Evolutionary conservation across 202 grass and related monocot species (phyloP).

Genomic region (Carex arenaria): DNA sequence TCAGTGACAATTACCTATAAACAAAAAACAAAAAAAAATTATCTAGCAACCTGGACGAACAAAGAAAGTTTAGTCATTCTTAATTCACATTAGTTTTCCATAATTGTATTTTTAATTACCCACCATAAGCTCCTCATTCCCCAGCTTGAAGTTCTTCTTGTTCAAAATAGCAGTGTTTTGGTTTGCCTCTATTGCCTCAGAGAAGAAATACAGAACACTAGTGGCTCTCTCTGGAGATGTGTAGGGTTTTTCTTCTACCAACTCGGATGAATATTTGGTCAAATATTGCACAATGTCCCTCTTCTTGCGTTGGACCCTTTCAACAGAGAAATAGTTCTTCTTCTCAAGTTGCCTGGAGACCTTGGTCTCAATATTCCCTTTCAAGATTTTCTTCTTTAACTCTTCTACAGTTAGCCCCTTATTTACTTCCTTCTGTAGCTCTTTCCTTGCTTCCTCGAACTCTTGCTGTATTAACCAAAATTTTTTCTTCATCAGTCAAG

Average conservation of each 20-base stretch:
- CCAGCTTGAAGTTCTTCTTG: slow-evolving; percentile 68
- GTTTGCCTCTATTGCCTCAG: slow-evolving; percentile 45
- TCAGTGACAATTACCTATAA: slow-evolving; percentile 60
- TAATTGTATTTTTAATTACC: slow-evolving; percentile 19
- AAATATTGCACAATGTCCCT: slow-evolving; percentile 61
- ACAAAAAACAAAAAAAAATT: slow-evolving; percentile 24
- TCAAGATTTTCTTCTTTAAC: slow-evolving; percentile 67
- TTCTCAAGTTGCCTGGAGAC: slow-evolving; percentile 74
- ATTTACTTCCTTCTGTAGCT: slow-evolving; percentile 69
- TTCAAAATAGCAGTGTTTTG: slow-evolving; percentile 41
- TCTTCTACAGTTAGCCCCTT: slow-evolving; percentile 61
- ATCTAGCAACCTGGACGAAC: slow-evolving; percentile 27
- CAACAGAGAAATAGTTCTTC: slow-evolving; percentile 69
- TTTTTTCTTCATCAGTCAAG: neutral
- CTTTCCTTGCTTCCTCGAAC: slow-evolving; percentile 77
- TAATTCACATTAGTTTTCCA: slow-evolving; percentile 22
- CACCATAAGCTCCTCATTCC: slow-evolving; percentile 77
- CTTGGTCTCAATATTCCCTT: slow-evolving; percentile 65
- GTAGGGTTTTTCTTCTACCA: slow-evolving; percentile 33
- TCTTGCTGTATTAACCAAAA: slow-evolving; percentile 55
- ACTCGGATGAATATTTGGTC: slow-evolving; percentile 49
- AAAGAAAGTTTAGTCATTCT: slow-evolving; percentile 22
- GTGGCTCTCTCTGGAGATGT: slow-evolving; percentile 29
- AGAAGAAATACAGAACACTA: slow-evolving; percentile 69
- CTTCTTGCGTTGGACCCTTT: slow-evolving; percentile 76